phyloP scores from a whole-genome alignment of 176 grass and related monocot species.

The Oryza officinalis region DNA sequence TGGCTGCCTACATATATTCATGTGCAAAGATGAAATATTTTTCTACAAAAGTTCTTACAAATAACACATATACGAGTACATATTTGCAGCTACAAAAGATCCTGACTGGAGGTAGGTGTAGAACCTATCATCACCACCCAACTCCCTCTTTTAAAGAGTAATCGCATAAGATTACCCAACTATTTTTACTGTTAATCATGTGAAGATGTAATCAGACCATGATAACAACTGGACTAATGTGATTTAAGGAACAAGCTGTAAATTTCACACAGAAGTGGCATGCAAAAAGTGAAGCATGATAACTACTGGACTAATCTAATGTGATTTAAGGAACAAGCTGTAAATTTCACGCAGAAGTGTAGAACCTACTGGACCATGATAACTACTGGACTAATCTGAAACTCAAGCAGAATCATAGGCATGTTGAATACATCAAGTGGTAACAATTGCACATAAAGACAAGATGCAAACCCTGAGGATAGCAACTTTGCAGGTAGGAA shows the following conservation, averaged over 20 bases:
- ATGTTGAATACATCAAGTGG: constrained; percentile 14
- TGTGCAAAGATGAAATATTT: too few relatives aligned
- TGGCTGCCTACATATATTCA: too few relatives aligned
- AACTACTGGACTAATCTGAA: too few relatives aligned
- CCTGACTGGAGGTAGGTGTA: neutral
- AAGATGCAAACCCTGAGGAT: neutral
- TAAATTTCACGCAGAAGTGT: too few relatives aligned
- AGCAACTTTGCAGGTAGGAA: constrained; percentile 13
- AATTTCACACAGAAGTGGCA: neutral
- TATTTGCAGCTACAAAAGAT: neutral
- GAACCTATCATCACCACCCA: neutral
- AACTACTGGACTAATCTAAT: too few relatives aligned
- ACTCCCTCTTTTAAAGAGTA: neutral
- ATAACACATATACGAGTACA: neutral
- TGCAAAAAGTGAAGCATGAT: too few relatives aligned
- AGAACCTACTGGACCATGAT: too few relatives aligned
- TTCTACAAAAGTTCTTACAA: neutral
- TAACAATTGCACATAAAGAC: neutral
- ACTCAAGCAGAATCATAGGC: neutral
- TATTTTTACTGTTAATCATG: neutral
- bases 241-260: neutral
- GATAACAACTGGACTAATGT: neutral
- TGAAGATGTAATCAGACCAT: neutral
- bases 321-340: too few relatives aligned
- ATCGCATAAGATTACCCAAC: neutral